Evolutionary conservation across 2,329 filamentous ascomycete genomes (phyloP), one percentile per base, ranked within the genome.

Genomic region (Didymella pomorum): DNA sequence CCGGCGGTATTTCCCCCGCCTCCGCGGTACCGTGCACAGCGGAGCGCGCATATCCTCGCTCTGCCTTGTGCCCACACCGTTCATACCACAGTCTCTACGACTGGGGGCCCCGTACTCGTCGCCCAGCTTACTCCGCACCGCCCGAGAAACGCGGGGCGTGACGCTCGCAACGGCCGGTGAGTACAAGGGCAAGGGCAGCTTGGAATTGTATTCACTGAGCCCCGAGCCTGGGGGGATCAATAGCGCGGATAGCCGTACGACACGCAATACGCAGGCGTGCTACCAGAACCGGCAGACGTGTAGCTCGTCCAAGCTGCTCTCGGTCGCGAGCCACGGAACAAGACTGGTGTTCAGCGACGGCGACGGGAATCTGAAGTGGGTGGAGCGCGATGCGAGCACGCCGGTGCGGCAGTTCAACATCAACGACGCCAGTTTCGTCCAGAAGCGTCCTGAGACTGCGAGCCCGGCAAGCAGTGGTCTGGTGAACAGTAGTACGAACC

Each of bases 311-410:
- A 95, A 95, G 70, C 81, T 98, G 1, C 82, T 98, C 12, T 92
- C 90, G 0, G 90, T 95, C 0, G 86, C 88, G 4, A 87, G 88
- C 16, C 94, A 98, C 65, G 94, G 94, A 4, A 90, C 89, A 8
- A 85, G 90, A 4, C 84, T 97, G 29, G 92, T 92, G 18, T 91
- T 91, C 64, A 91, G 91, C 2, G 94, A 98, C 70, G 90, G 90
- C 0, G 87, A 92, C 23, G 94, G 94, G 0, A 87, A 89, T 49
- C 76, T 98, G 62, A 94, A 92, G 74, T 98, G 94, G 93, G 87
- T 96, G 43, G 94, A 98, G 76, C 84, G 93, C 33, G 92, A 97
- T 70, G 93, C 91, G 0, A 79, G 78, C 35, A 80, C 81, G 9
- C 78, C 82, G 25, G 81, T 87, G 5, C 79, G 86, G 14, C 78